Evolutionary conservation across 2,329 filamentous ascomycete genomes (phyloP).

Genomic region (Orbilia oligospora): DNA sequence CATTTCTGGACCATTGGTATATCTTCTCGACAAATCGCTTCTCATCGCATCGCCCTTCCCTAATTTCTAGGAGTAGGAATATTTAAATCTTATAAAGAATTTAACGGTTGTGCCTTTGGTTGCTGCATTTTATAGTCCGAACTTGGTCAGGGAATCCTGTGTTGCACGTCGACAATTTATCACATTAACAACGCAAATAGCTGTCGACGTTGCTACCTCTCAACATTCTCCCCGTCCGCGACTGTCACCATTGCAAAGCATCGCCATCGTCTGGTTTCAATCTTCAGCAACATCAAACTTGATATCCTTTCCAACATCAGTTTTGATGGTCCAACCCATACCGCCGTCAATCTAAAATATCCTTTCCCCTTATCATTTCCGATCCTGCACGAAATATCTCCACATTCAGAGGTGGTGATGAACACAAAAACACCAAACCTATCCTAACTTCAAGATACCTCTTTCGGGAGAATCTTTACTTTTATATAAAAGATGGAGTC

Average conservation of each 20-base stretch:
- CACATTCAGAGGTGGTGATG: slow-evolving; percentile 44
- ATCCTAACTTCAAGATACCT: slow-evolving; percentile 40
- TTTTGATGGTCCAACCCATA: slow-evolving; percentile 37
- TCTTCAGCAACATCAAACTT: slow-evolving; percentile 12
- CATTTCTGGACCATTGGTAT: slow-evolving; percentile 33
- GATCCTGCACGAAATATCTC: slow-evolving; percentile 30
- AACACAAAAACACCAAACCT: slow-evolving; percentile 16
- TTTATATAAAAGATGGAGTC: slow-evolving; percentile 39
- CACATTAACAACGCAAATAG: slow-evolving; percentile 54
- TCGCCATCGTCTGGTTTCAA: slow-evolving; percentile 9
- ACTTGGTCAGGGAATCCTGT: slow-evolving; percentile 42
- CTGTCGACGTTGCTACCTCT: slow-evolving; percentile 9
- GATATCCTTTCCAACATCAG: slow-evolving; percentile 18
- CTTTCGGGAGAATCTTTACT: slow-evolving; percentile 45
- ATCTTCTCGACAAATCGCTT: slow-evolving; percentile 25
- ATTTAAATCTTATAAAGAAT: slow-evolving; percentile 39
- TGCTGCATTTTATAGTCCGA: slow-evolving; percentile 34
- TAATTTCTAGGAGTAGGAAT: slow-evolving; percentile 29
- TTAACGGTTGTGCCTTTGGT: slow-evolving; percentile 27
- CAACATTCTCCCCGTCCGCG: slow-evolving; percentile 25
- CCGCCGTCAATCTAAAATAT: slow-evolving; percentile 16
- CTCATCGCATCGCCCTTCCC: slow-evolving; percentile 10
- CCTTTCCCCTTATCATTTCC: slow-evolving; percentile 23
- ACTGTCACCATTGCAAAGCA: slow-evolving; percentile 19
- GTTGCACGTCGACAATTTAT: slow-evolving; percentile 47